Percentiles rank a stretch among this genome's conserved stretches.
phyloP scores from a whole-genome alignment of 2,329 filamentous ascomycete species.

The Xylariaceae sp. region DNA sequence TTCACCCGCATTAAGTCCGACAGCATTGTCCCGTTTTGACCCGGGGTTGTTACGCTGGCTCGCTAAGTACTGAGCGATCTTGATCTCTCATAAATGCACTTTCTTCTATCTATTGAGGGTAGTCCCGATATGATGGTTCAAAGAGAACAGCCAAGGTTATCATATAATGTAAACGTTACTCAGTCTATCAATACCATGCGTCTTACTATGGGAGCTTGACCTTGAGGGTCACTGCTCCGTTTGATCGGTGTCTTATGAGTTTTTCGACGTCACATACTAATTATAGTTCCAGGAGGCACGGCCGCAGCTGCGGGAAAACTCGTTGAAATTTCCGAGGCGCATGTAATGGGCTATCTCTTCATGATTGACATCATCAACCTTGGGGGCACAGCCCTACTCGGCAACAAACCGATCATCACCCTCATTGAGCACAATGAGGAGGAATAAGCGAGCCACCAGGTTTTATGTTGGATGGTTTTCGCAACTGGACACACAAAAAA shows the following conservation, averaged over 20 bases:
- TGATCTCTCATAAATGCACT: neutral
- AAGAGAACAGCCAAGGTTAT: neutral
- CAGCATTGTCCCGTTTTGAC: neutral
- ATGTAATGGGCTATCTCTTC: conserved; percentile 86
- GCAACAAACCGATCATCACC: conserved; percentile 70
- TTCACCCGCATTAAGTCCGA: neutral
- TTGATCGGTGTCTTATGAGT: neutral
- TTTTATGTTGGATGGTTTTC: conserved; percentile 1
- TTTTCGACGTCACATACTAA: conserved; percentile 20
- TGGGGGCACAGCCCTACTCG: conserved; percentile 84
- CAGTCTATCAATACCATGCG: neutral
- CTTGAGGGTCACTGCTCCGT: neutral
- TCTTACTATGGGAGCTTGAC: neutral
- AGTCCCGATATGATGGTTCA: neutral
- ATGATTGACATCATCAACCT: conserved; percentile 93
- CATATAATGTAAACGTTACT: neutral
- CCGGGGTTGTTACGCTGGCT: neutral
- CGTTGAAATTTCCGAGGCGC: conserved; percentile 77
- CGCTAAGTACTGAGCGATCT: neutral
- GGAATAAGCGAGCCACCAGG: conserved; percentile 19
- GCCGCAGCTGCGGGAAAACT: conserved; percentile 82
- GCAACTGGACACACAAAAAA: neutral
- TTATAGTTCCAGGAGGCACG: conserved; percentile 64
- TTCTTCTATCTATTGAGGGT: neutral
- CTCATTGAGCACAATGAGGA: conserved; percentile 58